These are phyloP conservation scores for Kodamaea derodonti DNA, from an alignment of 1,139 yeast genomes.

Conservation along the genomic window DNA sequence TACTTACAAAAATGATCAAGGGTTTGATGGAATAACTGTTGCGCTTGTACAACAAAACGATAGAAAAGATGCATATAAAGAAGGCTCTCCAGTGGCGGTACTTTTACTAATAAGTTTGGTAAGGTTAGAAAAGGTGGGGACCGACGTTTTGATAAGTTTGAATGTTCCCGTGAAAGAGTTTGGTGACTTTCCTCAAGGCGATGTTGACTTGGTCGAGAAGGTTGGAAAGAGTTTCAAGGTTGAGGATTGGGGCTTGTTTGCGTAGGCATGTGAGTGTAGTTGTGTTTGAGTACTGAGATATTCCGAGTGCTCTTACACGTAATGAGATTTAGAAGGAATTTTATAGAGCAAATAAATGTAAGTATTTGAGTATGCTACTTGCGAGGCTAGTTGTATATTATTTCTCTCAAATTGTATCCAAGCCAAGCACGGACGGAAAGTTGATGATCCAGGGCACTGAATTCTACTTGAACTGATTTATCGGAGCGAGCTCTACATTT, in stretches of 20 bases:
- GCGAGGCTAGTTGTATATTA: conserved; percentile 4
- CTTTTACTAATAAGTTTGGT: conserved; percentile 51
- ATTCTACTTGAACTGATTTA: too few species aligned
- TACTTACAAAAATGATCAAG: conserved; percentile 9
- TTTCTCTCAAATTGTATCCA: too few species aligned
- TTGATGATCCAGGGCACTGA: too few species aligned
- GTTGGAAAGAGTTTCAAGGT: conserved; percentile 19
- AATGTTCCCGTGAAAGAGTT: conserved; percentile 42
- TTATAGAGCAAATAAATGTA: too few species aligned
- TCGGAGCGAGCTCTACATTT: too few species aligned
- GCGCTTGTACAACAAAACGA: conserved; percentile 21
- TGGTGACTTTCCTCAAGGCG: conserved; percentile 11
- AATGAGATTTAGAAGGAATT: too few species aligned
- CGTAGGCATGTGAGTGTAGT: not conserved
- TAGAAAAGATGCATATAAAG: conserved; percentile 50
- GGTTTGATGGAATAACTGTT: conserved; percentile 10
- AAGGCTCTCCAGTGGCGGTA: conserved; percentile 19
- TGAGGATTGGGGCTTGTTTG: conserved; percentile 27
- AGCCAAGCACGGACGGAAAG: too few species aligned
- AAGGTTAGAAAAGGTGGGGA: conserved; percentile 45
- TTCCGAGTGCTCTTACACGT: too few species aligned
- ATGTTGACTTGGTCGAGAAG: conserved; percentile 12
- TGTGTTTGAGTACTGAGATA: too few species aligned
- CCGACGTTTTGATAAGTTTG: conserved; percentile 63
- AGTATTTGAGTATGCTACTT: too few species aligned